Percentiles rank a stretch among this genome's conserved stretches.
phyloP scores from a whole-genome alignment of 257 asterid genomes.

The Scutellaria galericulata region DNA sequence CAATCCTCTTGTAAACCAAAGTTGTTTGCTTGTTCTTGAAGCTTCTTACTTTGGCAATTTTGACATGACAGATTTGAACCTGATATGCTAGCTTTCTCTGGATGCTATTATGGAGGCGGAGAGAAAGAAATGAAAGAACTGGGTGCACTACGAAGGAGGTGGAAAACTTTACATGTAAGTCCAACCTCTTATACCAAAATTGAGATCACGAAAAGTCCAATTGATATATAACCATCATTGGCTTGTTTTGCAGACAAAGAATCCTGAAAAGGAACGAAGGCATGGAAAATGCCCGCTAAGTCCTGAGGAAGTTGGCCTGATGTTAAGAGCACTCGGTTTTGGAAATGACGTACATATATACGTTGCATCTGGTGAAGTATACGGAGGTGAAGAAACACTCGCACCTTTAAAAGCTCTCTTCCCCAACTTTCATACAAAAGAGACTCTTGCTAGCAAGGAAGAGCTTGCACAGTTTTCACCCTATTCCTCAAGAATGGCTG shows the following conservation, averaged over 20 bases:
- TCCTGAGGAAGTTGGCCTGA: constrained; percentile 80
- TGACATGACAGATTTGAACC: constrained; percentile 63
- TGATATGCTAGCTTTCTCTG: constrained; percentile 88
- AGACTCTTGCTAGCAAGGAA: constrained; percentile 65
- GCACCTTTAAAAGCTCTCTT: constrained; percentile 73
- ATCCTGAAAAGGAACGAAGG: constrained; percentile 72
- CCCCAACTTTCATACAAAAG: constrained; percentile 74
- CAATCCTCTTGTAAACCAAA: neutral
- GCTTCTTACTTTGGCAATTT: neutral
- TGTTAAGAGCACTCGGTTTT: constrained; percentile 78
- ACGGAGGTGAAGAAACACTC: constrained; percentile 69
- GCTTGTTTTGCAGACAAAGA: constrained; percentile 46
- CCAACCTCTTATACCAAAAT: neutral
- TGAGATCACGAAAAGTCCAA: neutral
- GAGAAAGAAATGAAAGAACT: constrained; percentile 58
- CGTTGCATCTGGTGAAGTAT: constrained; percentile 81
- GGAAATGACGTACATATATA: constrained; percentile 71
- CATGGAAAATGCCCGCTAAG: constrained; percentile 75
- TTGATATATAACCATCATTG: constrained; percentile 7
- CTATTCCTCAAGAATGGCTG: constrained; percentile 84
- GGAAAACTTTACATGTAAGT: constrained; percentile 75
- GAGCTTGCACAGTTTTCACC: constrained; percentile 63
- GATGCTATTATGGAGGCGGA: constrained; percentile 82
- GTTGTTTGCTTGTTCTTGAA: neutral
- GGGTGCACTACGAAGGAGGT: constrained; percentile 62